Evolutionary conservation across 345 rosid genomes (phyloP), one percentile per base, ranked within the genome.

Genomic region (Durio zibethinus): DNA sequence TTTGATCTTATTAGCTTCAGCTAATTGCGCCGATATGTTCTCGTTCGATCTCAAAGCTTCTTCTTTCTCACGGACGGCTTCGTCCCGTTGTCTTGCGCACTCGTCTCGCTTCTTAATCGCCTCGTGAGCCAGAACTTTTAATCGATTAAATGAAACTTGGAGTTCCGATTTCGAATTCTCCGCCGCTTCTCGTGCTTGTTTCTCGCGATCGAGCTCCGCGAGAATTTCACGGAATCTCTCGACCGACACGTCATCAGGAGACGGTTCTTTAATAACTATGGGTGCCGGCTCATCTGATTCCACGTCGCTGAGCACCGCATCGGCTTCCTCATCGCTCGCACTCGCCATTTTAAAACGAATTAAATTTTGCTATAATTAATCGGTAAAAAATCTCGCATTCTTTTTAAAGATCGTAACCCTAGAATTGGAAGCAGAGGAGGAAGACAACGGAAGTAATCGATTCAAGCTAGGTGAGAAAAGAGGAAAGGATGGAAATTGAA

Each of bases 141-240:
- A 80, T 20, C 97, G 86, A 75, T 85, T 87, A 79, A 94, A 92
- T 72, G 87, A 82, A 0, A 79, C 85, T 69, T 81, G 92, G 63
- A 92, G 76, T 23, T 97, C 98, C 12, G 96, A 85, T 76, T 89
- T 88, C 27, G 93, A 88, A 50, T 79, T 88, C 90, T 92, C 98
- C 1, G 91, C 90, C 1, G 88, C 92, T 78, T 84, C 88, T 6
- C 97, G 89, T n/a, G 92, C 97, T 63, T 87, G 89, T 85, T 88
- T 87, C 91, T 94, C 99, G 35, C 94, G 97, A 77, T 94, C 94
- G 21, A 96, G 92, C 89, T 96, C 97, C 1, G 88, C 88, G 47
- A 89, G 77, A 15, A 94, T 84, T 81, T 94, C 92, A 56, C 81
- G 89, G 59, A 90, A 74, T 75, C 78, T 88, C 77, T 89, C 97